Evolutionary conservation across 108 stramenopile species (phyloP).

Genomic region (Cyclostephanos invisitatus): DNA sequence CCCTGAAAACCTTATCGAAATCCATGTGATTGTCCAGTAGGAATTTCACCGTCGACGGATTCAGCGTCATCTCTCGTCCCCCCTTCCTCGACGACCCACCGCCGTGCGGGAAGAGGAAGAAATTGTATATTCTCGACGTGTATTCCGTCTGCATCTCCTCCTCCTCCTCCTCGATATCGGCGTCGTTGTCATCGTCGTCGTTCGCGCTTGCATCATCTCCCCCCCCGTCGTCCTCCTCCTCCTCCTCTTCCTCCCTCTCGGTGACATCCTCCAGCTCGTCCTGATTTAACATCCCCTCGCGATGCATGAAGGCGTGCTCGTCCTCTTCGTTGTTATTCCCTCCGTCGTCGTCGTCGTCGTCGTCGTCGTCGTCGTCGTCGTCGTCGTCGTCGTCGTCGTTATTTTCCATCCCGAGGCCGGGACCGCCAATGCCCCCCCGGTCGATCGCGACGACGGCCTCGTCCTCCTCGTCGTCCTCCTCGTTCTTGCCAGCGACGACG

Average conservation of each 20-base stretch:
- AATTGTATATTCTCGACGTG: slow-evolving; percentile 67
- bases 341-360: background rate
- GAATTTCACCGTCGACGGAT: slow-evolving; percentile 68
- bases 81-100: background rate
- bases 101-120: slow-evolving; percentile 69
- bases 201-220: background rate
- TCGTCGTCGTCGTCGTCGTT: background rate
- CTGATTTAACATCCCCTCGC: slow-evolving; percentile 43
- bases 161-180: background rate
- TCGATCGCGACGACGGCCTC: background rate
- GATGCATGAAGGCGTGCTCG: slow-evolving; percentile 48
- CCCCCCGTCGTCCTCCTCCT: background rate
- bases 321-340: slow-evolving; percentile 6
- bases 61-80: slow-evolving; percentile 61
- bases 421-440: background rate
- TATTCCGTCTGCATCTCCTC: slow-evolving; percentile 32
- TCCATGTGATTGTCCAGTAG: slow-evolving; percentile 71
- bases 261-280: slow-evolving; percentile 48
- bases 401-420: slow-evolving; percentile 4
- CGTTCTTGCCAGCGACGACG: background rate
- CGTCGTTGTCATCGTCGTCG: background rate
- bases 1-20: slow-evolving; percentile 59
- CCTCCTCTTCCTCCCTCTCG: slow-evolving; percentile 32
- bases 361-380: background rate
- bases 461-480: background rate